Evolutionary conservation across 805 yeast genomes (phyloP).

Genomic region (Metschnikowia rubicola): DNA sequence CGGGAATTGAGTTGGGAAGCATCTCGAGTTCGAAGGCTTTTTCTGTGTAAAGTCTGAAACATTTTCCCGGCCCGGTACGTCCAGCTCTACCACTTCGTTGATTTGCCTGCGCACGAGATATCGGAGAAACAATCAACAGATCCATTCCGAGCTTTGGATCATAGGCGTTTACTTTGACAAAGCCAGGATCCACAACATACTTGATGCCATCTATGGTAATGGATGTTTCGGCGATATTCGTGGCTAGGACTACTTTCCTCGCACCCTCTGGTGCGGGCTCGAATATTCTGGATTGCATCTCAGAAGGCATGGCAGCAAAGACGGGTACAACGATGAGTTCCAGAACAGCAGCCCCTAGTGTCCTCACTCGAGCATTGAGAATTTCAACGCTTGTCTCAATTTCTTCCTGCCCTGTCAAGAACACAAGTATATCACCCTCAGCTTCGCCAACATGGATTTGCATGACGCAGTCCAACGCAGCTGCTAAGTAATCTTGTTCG

Average conservation of each 20-base stretch:
- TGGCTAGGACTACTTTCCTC: conserved; percentile 88
- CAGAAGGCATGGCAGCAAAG: conserved; percentile 88
- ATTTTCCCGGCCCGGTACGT: conserved; percentile 93
- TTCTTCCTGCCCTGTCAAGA: conserved; percentile 90
- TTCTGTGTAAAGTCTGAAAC: conserved; percentile 88
- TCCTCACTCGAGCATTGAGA: conserved; percentile 58
- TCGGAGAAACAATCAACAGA: conserved; percentile 74
- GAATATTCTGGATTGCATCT: conserved; percentile 82
- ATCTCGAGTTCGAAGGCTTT: conserved; percentile 74
- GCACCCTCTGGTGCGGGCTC: conserved; percentile 82
- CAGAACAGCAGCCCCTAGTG: conserved; percentile 56
- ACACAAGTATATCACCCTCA: conserved; percentile 76
- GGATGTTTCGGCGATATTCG: conserved; percentile 96
- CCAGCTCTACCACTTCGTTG: conserved; percentile 98
- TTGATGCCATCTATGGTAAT: conserved; percentile 91
- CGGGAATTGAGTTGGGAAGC: conserved; percentile 80
- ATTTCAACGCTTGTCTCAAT: conserved; percentile 86
- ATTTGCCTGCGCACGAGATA: conserved; percentile 92
- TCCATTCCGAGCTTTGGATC: conserved; percentile 92
- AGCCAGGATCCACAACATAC: conserved; percentile 93
- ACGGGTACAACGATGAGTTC: conserved; percentile 82
- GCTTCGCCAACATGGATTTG: conserved; percentile 82
- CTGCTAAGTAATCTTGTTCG: conserved; percentile 80
- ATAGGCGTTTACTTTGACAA: conserved; percentile 84
- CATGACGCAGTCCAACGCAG: conserved; percentile 78